Percentiles rank a stretch among this genome's conserved stretches.
These are phyloP conservation scores for Maudiozyma pseudohumilis DNA, from an alignment of 805 yeast genomes.

Conservation along the genomic window DNA sequence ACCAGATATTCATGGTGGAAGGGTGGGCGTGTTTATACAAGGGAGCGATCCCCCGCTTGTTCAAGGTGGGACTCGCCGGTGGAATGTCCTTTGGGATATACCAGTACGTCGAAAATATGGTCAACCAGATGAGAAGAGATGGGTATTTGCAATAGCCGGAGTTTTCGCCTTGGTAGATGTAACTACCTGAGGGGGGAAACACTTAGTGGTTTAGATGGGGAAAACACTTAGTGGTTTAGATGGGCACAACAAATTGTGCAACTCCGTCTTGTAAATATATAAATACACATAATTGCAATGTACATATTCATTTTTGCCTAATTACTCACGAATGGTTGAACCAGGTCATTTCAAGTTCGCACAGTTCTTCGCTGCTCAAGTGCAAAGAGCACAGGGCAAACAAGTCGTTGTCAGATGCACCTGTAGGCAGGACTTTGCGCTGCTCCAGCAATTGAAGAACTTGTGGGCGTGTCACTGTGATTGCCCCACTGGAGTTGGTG, in stretches of 20 bases:
- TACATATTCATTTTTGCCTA: neutral
- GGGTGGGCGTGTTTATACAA: conserved; percentile 39
- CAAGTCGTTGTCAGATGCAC: conserved; percentile 15
- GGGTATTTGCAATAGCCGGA: conserved; percentile 8
- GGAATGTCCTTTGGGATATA: conserved; percentile 59
- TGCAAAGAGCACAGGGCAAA: conserved; percentile 21
- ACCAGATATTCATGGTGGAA: conserved; percentile 40
- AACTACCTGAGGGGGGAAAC: too few relatives aligned
- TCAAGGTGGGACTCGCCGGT: conserved; percentile 63
- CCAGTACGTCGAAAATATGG: conserved; percentile 40
- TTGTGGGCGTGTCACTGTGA: conserved; percentile 9
- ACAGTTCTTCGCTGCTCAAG: conserved; percentile 19
- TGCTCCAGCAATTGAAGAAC: conserved; percentile 11
- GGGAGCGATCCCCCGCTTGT: conserved; percentile 57
- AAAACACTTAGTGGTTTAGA: too few relatives aligned
- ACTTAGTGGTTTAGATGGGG: too few relatives aligned
- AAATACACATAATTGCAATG: neutral
- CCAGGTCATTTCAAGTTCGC: conserved; percentile 16
- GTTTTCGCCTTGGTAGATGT: neutral
- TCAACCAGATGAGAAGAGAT: conserved; percentile 14
- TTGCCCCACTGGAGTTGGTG: conserved; percentile 4
- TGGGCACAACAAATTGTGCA: too few relatives aligned
- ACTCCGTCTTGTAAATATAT: neutral
- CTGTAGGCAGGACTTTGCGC: conserved; percentile 9
- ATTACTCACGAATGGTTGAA: neutral